phyloP scores from a whole-genome alignment of 768 basidiomycete species.

The Phlebiopsis flavidoalba region DNA sequence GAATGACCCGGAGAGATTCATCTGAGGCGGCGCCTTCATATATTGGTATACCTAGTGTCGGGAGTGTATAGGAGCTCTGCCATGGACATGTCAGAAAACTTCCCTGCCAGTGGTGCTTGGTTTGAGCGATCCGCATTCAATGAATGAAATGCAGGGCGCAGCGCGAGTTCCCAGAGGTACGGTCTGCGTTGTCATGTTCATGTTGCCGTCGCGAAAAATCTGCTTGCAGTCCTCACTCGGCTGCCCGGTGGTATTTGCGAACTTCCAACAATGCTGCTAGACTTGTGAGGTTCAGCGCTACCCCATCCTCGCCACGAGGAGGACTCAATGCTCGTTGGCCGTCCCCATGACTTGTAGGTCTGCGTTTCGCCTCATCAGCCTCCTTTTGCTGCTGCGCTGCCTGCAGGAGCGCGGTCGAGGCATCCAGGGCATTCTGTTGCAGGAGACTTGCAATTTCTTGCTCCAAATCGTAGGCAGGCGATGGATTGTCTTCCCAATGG shows the following conservation, averaged over 20 bases:
- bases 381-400: conserved; percentile 70
- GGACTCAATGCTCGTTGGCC: conserved; percentile 6
- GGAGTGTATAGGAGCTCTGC: background rate
- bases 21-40: background rate
- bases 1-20: background rate
- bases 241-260: conserved; percentile 58
- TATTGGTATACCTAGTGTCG: background rate
- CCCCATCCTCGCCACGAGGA: conserved; percentile 23
- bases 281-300: conserved; percentile 48
- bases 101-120: background rate
- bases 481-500: conserved; percentile 4
- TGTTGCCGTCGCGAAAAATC: conserved; percentile 41
- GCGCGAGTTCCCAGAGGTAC: conserved; percentile 48
- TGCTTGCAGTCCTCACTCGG: conserved; percentile 36
- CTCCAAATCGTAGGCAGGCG: conserved; percentile 36
- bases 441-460: conserved; percentile 72
- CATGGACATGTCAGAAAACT: background rate
- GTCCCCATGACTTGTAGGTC: conserved; percentile 9
- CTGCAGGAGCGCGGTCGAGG: conserved; percentile 27
- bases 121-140: conserved; percentile 43
- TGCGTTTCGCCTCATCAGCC: conserved; percentile 29
- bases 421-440: conserved; percentile 69
- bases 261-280: conserved; percentile 80
- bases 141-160: conserved; percentile 75
- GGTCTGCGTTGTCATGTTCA: conserved; percentile 41